Conservation (phyloP, 1,284 basidiomycete genomes). For the Mrakiaceae sp. region DNA sequence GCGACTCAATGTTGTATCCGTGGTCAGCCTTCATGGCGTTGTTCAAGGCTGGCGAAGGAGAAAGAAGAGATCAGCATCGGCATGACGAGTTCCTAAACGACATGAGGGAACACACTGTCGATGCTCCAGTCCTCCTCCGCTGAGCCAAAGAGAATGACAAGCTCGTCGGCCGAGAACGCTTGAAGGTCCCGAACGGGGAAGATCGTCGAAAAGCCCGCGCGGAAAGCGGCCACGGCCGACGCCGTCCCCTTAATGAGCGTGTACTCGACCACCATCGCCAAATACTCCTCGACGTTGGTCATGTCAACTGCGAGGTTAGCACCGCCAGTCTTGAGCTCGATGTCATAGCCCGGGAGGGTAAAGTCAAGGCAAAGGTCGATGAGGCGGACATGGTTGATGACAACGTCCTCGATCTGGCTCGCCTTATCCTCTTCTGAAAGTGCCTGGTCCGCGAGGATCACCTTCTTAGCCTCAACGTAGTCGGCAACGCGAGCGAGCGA, state of each 20-base stretch:
- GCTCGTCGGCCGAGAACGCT: constrained; percentile 84
- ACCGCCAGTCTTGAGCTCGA: constrained; percentile 77
- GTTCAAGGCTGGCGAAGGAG: constrained; percentile 51
- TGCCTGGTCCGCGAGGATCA: constrained; percentile 33
- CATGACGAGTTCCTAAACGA: not conserved
- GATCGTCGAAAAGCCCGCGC: constrained; percentile 77
- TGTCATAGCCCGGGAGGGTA: constrained; percentile 87
- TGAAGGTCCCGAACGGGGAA: constrained; percentile 83
- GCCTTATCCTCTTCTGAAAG: constrained; percentile 28
- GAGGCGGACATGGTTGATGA: constrained; percentile 48
- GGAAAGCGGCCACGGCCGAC: constrained; percentile 70
- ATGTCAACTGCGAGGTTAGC: constrained; percentile 65
- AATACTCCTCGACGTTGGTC: constrained; percentile 79
- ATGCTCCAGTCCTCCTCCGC: constrained; percentile 22
- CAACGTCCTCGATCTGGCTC: constrained; percentile 31
- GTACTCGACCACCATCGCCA: constrained; percentile 57
- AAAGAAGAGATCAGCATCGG: not conserved
- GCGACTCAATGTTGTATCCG: constrained; percentile 90
- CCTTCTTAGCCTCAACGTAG: constrained; percentile 35
- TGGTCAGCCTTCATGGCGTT: constrained; percentile 94
- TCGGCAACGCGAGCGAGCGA: constrained; percentile 70
- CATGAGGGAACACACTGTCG: constrained; percentile 2
- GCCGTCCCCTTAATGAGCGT: constrained; percentile 66
- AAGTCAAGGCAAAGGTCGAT: constrained; percentile 89
- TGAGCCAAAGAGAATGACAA: constrained; percentile 18